Evolutionary conservation across 2,329 filamentous ascomycete species (phyloP).

Genomic region (Periglandula ipomoeae): DNA sequence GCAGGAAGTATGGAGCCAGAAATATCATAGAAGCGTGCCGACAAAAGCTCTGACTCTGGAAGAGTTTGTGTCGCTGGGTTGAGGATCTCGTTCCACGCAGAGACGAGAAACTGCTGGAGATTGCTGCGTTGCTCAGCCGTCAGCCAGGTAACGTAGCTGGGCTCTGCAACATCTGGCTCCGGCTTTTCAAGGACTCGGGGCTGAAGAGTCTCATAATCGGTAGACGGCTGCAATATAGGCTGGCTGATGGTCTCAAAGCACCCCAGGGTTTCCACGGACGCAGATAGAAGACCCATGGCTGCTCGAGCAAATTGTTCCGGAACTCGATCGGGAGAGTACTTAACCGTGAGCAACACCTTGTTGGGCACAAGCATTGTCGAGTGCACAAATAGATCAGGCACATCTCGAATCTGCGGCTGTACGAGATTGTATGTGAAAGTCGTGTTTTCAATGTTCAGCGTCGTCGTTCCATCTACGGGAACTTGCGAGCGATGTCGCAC

Average conservation of each 20-base stretch:
- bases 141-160: constrained; percentile 18
- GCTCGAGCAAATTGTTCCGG: constrained; percentile 32
- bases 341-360: constrained; percentile 32
- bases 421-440: constrained; percentile 34
- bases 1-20: constrained; percentile 41
- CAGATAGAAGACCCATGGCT: constrained; percentile 35
- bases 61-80: constrained; percentile 29
- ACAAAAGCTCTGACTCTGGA: constrained; percentile 31
- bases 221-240: constrained; percentile 33
- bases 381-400: constrained; percentile 36
- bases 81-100: constrained; percentile 36
- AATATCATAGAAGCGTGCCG: constrained; percentile 41
- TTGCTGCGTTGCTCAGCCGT: constrained; percentile 29
- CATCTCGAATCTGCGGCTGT: constrained; percentile 30
- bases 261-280: constrained; percentile 36
- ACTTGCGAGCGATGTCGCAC: constrained; percentile 36
- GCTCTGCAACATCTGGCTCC: constrained; percentile 12
- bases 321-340: constrained; percentile 36
- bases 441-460: constrained; percentile 35
- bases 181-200: constrained; percentile 28
- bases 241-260: constrained; percentile 36
- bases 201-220: constrained; percentile 26
- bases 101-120: constrained; percentile 32
- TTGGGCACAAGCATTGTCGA: constrained; percentile 29
- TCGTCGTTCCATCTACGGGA: constrained; percentile 26